Percentiles rank a stretch among this genome's conserved stretches.
Conservation (phyloP, 1,284 basidiomycete species). For the Ceratobasidium papillatum region DNA sequence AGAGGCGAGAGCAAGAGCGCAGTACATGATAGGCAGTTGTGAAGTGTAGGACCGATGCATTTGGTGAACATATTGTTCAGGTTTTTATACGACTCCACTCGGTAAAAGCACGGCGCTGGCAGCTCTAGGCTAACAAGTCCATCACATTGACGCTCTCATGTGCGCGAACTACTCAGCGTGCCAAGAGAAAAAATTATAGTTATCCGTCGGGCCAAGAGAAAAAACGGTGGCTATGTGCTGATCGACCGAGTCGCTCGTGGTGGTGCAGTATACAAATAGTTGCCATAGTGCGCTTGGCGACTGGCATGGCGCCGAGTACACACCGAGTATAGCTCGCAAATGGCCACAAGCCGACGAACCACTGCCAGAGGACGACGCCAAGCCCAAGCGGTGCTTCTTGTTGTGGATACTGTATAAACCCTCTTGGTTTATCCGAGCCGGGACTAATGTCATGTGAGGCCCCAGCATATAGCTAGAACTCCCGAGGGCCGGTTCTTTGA, state of each 20-base stretch:
- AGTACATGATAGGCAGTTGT: constrained; percentile 14
- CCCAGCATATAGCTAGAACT: neutral
- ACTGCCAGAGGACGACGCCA: neutral
- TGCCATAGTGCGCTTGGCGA: neutral
- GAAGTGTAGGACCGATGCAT: neutral
- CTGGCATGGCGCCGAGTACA: constrained; percentile 20
- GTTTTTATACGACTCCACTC: constrained; percentile 11
- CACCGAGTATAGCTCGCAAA: constrained; percentile 22
- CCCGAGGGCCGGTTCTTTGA: neutral
- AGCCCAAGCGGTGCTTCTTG: neutral
- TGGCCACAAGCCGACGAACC: neutral
- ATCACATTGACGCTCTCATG: neutral
- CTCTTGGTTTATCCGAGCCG: constrained; percentile 2
- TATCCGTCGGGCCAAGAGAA: neutral
- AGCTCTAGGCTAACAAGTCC: neutral
- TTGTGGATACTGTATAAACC: neutral
- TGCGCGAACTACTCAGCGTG: neutral
- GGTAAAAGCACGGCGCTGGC: constrained; percentile 12
- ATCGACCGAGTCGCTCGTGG: neutral
- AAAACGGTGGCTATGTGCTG: neutral
- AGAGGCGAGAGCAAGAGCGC: constrained; percentile 23
- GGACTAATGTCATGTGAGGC: neutral
- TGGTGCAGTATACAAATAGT: neutral
- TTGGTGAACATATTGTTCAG: neutral
- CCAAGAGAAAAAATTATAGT: neutral